Conservation (phyloP, 2,329 filamentous ascomycete genomes). For the Fusarium duplospermum region DNA sequence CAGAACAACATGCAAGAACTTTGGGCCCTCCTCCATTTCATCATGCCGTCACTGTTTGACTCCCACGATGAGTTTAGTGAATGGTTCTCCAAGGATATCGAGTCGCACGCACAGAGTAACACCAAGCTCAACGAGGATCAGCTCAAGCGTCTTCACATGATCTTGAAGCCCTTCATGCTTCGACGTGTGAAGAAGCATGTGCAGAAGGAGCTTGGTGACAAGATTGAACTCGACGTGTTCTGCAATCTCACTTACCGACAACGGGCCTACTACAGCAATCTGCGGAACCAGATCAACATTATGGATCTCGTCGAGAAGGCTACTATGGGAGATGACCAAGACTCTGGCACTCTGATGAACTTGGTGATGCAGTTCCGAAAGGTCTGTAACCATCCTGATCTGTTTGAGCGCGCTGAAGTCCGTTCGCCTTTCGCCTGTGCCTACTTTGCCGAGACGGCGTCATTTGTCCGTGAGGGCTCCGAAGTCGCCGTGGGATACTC, state of each 20-base stretch:
- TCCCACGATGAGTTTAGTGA: conserved; percentile 93
- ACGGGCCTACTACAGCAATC: conserved; percentile 89
- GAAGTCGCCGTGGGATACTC: conserved; percentile 88
- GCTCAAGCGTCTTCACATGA: conserved; percentile 97
- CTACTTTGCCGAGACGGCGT: conserved; percentile 95
- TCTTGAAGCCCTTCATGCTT: conserved; percentile 99
- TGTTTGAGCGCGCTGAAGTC: conserved; percentile 95
- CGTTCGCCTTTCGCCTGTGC: conserved; percentile 85
- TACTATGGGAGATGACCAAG: conserved; percentile 91
- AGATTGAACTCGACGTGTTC: conserved; percentile 96
- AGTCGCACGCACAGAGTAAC: conserved; percentile 98
- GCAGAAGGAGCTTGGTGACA: conserved; percentile 98
- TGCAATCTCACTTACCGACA: conserved; percentile 97
- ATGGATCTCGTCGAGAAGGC: conserved; percentile 99
- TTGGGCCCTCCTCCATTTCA: conserved; percentile 98
- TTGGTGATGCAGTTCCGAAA: conserved; percentile 99
- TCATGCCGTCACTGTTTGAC: conserved; percentile 99
- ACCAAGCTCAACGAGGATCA: conserved; percentile 99
- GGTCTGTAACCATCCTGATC: conserved; percentile 97
- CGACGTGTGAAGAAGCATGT: conserved; percentile 99
- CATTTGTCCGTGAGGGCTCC: conserved; percentile 89
- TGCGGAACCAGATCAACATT: conserved; percentile 97
- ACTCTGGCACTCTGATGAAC: conserved; percentile 98
- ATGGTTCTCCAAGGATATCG: conserved; percentile 96
- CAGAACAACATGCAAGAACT: conserved; percentile 99